Evolutionary conservation across 2,329 filamentous ascomycete genomes (phyloP).

Genomic region (Diaporthe longicolla): DNA sequence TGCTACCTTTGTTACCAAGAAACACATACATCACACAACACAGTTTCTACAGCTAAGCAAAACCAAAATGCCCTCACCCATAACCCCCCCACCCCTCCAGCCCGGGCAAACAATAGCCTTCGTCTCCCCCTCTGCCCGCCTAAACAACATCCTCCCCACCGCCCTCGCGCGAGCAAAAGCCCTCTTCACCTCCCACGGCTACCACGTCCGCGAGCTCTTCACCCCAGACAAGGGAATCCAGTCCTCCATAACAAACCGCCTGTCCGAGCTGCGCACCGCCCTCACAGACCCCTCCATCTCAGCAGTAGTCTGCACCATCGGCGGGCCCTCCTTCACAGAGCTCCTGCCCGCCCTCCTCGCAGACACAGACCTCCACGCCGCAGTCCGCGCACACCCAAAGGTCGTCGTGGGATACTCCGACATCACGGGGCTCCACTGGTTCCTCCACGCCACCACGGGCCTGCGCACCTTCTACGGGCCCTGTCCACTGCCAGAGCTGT

Average conservation of each 20-base stretch:
- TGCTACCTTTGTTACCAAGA: not conserved
- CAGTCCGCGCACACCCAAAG: conserved; percentile 56
- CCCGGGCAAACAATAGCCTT: conserved; percentile 57
- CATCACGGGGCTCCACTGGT: conserved; percentile 60
- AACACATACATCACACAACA: not conserved
- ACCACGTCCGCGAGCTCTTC: conserved; percentile 53
- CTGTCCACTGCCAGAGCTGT: conserved; percentile 56
- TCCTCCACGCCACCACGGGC: conserved; percentile 54
- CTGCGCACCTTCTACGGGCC: conserved; percentile 62
- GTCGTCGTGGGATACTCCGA: conserved; percentile 60
- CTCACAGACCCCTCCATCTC: conserved; percentile 54
- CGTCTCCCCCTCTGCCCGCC: conserved; percentile 56
- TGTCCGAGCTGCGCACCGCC: conserved; percentile 55
- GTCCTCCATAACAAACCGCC: conserved; percentile 53
- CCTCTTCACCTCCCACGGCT: conserved; percentile 52
- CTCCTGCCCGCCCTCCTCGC: conserved; percentile 55
- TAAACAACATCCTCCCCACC: conserved; percentile 51
- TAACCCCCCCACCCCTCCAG: conserved; percentile 45
- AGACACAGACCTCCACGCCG: conserved; percentile 53
- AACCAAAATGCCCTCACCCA: not conserved
- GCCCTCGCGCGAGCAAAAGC: conserved; percentile 50
- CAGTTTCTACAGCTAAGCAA: not conserved
- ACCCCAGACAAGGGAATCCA: conserved; percentile 50
- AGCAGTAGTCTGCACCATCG: conserved; percentile 57
- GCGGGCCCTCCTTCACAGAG: conserved; percentile 56